These are phyloP conservation scores for Xylaria palmicola DNA, from an alignment of 495 filamentous ascomycete species.

Conservation along the genomic window DNA sequence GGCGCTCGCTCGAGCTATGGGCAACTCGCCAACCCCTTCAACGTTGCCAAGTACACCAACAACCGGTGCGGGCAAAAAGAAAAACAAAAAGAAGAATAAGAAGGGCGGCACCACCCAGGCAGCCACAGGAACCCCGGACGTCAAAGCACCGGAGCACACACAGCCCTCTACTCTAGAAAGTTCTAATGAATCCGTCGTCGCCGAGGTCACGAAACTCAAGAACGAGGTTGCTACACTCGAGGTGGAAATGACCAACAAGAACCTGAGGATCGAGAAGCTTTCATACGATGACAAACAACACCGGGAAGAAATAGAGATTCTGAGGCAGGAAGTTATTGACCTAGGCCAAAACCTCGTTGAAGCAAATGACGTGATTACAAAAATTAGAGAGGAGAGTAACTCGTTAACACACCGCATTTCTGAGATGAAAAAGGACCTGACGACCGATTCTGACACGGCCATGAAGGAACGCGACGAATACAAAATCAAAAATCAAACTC, in stretches of 20 bases:
- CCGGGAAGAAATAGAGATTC: constrained; percentile 79
- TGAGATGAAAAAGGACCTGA: constrained; percentile 64
- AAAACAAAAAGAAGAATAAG: constrained; percentile 94
- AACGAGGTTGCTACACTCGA: constrained; percentile 50
- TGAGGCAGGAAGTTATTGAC: constrained; percentile 73
- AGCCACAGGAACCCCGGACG: constrained; percentile 19
- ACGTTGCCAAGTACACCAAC: constrained; percentile 22
- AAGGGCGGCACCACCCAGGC: constrained; percentile 50
- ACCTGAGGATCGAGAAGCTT: constrained; percentile 64
- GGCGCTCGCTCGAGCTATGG: constrained; percentile 54
- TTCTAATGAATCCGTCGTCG: constrained; percentile 34
- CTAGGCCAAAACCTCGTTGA: constrained; percentile 80
- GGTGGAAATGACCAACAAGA: constrained; percentile 53
- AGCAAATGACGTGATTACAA: constrained; percentile 73
- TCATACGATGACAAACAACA: constrained; percentile 75
- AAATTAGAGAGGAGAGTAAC: constrained; percentile 36
- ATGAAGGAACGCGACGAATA: constrained; percentile 72
- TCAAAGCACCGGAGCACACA: constrained; percentile 30
- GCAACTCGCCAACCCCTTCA: no score
- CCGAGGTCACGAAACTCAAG: constrained; percentile 49
- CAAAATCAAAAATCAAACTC: constrained; percentile 62
- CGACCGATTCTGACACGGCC: constrained; percentile 58
- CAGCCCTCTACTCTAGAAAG: constrained; percentile 26
- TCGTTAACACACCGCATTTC: constrained; percentile 48
- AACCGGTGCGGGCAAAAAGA: constrained; percentile 59